Evolutionary conservation across 441 rosid genomes (phyloP).

Genomic region (Pelargonium australe): DNA sequence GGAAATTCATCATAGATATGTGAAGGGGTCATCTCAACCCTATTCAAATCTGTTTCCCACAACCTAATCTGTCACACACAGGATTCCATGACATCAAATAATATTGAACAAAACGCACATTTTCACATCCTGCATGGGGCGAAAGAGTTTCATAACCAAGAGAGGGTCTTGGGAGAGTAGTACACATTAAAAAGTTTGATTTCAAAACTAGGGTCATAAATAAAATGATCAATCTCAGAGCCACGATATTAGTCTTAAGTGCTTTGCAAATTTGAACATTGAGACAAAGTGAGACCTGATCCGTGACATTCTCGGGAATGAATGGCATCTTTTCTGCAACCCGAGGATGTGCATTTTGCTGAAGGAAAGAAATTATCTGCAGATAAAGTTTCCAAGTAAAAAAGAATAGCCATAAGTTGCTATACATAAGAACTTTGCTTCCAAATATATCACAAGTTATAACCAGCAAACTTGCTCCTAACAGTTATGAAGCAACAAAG

Average conservation of each 20-base stretch:
- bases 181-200: background rate
- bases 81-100: constrained; percentile 5
- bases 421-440: background rate
- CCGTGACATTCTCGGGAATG: constrained; percentile 91
- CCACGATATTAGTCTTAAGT: constrained; percentile 4
- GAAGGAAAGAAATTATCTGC: constrained; percentile 84
- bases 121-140: background rate
- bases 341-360: constrained; percentile 89
- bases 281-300: constrained; percentile 53
- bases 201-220: background rate
- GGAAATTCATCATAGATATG: constrained; percentile 87
- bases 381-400: constrained; percentile 2
- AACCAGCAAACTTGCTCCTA: no score
- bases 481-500: no score
- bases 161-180: background rate
- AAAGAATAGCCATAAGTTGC: background rate
- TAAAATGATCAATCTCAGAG: constrained; percentile 1
- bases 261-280: constrained; percentile 4
- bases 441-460: no score
- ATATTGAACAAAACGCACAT: background rate
- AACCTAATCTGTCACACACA: constrained; percentile 59
- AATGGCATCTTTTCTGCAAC: constrained; percentile 69
- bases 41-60: constrained; percentile 90
- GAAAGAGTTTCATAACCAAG: background rate
- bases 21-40: constrained; percentile 76